Base-by-base conservation (phyloP, 495 filamentous ascomycete species). In the Trichocladium uniseriatum region DNA sequence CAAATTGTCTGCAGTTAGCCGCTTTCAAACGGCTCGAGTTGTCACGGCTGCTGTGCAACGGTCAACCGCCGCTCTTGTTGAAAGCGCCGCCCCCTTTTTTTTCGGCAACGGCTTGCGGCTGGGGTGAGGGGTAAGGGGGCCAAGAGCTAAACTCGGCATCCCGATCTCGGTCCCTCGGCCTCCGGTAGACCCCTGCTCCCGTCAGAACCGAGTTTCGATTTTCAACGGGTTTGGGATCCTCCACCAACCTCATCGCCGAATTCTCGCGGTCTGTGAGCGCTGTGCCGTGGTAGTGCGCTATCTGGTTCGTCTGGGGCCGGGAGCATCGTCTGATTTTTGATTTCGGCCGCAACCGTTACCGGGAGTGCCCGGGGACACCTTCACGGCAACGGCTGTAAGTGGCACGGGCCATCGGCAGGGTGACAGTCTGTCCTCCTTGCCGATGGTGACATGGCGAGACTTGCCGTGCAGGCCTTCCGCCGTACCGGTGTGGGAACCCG, bases 21-120 rank as follows among this genome's bases (percentile, higher is more conserved):
- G 47, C 52, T 42, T 51, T 52, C 53, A 47, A 43, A 29, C 38
- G 16, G 24, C 52, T 51, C 49, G 42, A 48, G 32, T 45, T 44
- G 45, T 54, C 48, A 35, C 43, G 10, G 48, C 45, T 46, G 56
- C 49, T 60, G 62, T 62, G 62, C 54, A 43, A 64, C 61, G n/a
- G n/a, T n/a, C 49, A 38, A 38, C 48, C 10, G 28, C 43, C 22
- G 11, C 21, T 16, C 32, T n/a, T 22, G 19, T 21, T 32, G 48
- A 22, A 21, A 21, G 14, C 34, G 5, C 34, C 18, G 5, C 15
- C 36, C 32, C 31, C 37, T 45, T 27, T 42, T 28, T 48, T 50
- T 36, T 57, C 54, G 54, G 54, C 49, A 51, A n/a, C 49, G 14
- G 31, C n/a, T 32, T 31, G 47, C 49, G 14, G 31, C n/a, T 32